Conservation (phyloP, 768 basidiomycete species). For the Chalciporus sphaerocephalus region DNA sequence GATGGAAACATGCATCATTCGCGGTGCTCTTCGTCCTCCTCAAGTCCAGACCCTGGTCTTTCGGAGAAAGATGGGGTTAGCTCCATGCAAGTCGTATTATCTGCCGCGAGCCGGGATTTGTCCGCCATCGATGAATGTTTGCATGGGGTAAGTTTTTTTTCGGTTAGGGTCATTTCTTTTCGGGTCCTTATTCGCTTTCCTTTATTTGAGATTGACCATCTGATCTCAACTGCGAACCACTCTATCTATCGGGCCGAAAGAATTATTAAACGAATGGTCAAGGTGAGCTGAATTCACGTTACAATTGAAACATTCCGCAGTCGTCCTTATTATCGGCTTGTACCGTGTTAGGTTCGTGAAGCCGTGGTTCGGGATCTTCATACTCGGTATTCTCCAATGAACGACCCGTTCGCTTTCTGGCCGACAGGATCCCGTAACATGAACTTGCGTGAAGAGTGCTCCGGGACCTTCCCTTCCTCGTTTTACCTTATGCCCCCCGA, state of each 20-base stretch:
- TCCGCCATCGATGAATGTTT: conserved; percentile 51
- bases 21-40: conserved; percentile 1
- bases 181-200: conserved; percentile 5
- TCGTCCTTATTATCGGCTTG: neutral
- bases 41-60: conserved; percentile 5
- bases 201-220: conserved; percentile 47
- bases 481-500: conserved; percentile 23
- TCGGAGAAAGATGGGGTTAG: conserved; percentile 37
- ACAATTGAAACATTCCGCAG: neutral
- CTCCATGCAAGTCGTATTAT: conserved; percentile 46
- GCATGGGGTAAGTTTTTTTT: conserved; percentile 42
- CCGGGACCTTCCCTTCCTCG: conserved; percentile 2
- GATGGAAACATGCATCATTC: conserved; percentile 20
- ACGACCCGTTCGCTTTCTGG: conserved; percentile 21
- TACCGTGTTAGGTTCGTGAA: conserved; percentile 44
- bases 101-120: conserved; percentile 54
- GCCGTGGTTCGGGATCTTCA: conserved; percentile 43
- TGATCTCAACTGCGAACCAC: conserved; percentile 49
- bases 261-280: conserved; percentile 51
- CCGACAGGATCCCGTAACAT: conserved; percentile 2
- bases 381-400: conserved; percentile 20
- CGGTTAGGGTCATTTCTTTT: conserved; percentile 8
- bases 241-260: conserved; percentile 56
- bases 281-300: conserved; percentile 35
- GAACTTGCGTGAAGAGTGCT: neutral